These are phyloP conservation scores for Rehmannia glutinosa DNA, from an alignment of 257 asterid species.

Conservation along the genomic window DNA sequence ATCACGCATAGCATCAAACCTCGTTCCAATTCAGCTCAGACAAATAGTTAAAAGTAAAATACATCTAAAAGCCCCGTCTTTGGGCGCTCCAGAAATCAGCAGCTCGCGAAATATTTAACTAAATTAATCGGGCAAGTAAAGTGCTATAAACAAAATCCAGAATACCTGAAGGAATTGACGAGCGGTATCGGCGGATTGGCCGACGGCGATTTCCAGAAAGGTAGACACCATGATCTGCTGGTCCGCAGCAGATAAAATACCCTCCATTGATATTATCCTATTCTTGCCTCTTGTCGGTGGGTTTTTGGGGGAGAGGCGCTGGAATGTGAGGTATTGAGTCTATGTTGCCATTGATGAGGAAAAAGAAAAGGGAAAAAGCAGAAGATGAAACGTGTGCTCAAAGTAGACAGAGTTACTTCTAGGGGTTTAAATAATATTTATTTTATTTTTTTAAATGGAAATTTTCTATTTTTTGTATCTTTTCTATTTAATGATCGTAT, in stretches of 20 bases:
- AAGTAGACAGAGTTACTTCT: neutral
- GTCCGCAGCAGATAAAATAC: slow-evolving; percentile 39
- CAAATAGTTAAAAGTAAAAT: neutral
- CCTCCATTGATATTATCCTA: slow-evolving; percentile 46
- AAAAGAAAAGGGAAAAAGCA: neutral
- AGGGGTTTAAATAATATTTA: neutral
- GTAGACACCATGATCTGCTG: slow-evolving; percentile 66
- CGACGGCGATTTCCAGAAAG: slow-evolving; percentile 86
- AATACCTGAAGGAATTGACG: slow-evolving; percentile 85
- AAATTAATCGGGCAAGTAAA: neutral
- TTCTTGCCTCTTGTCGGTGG: neutral
- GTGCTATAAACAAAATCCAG: neutral
- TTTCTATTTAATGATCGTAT: too few relatives aligned
- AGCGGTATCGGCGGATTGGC: slow-evolving; percentile 78
- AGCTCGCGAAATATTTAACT: neutral
- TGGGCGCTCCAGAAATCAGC: neutral
- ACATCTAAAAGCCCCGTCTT: neutral
- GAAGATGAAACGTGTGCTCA: neutral
- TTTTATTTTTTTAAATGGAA: too few relatives aligned
- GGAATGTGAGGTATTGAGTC: neutral
- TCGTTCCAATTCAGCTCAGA: neutral
- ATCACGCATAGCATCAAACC: neutral
- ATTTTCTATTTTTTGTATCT: too few relatives aligned
- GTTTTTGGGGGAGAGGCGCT: neutral
- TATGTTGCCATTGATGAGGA: slow-evolving; percentile 8